Conservation (phyloP, 2,329 filamentous ascomycete species). For the Macrophomina tecta region DNA sequence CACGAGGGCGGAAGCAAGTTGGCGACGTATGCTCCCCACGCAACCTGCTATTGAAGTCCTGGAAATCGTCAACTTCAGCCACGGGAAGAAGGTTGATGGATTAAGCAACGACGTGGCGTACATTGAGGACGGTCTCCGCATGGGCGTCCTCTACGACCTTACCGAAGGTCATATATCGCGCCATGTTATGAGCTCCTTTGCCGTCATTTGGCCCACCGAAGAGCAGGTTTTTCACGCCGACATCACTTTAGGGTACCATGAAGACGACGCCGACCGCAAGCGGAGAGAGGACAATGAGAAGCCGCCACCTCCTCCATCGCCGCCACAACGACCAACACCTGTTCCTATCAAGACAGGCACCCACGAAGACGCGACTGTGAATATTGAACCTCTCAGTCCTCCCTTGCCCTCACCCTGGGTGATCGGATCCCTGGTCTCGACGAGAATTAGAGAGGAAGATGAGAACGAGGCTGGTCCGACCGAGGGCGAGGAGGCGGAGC, state of each 20-base stretch:
- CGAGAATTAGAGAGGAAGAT: conserved; percentile 2
- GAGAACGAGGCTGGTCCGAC: not conserved
- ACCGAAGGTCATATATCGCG: conserved; percentile 10
- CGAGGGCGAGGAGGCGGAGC: not conserved
- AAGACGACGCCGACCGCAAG: not conserved
- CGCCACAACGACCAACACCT: not conserved
- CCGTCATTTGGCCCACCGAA: conserved; percentile 5
- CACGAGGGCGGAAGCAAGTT: conserved; percentile 38
- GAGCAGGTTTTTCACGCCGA: not conserved
- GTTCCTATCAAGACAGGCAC: not conserved
- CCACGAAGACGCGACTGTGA: not conserved
- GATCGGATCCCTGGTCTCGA: conserved; percentile 7
- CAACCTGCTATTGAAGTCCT: conserved; percentile 34
- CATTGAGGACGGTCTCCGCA: not conserved
- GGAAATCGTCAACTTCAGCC: conserved; percentile 22
- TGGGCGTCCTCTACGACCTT: conserved; percentile 15
- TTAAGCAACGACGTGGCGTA: conserved; percentile 21
- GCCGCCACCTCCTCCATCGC: conserved; percentile 8
- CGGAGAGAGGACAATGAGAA: not conserved
- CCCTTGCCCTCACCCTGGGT: conserved; percentile 17
- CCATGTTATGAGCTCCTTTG: conserved; percentile 11
- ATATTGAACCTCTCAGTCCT: not conserved
- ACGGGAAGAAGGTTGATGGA: conserved; percentile 11
- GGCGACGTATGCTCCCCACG: conserved; percentile 43
- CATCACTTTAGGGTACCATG: not conserved